Conservation (phyloP, 1,284 basidiomycete species). For the Porodaedalea pini region DNA sequence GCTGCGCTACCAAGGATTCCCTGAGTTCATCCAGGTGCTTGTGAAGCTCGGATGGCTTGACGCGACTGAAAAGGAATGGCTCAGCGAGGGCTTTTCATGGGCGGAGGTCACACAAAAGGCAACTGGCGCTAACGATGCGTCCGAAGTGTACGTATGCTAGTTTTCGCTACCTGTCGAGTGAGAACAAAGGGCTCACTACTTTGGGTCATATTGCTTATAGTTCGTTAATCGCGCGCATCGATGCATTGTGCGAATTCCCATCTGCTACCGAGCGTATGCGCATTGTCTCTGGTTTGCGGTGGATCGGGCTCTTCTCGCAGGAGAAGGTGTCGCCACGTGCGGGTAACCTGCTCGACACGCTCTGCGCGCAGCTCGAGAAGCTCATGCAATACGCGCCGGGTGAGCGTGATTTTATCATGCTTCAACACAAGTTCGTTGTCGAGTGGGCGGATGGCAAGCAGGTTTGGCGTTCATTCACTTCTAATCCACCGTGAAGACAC, state of each 20-base stretch:
- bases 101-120: constrained; percentile 79
- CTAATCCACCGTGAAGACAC: neutral
- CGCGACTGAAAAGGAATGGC: constrained; percentile 73
- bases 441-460: constrained; percentile 79
- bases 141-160: constrained; percentile 55
- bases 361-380: constrained; percentile 87
- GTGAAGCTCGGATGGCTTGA: constrained; percentile 90
- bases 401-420: constrained; percentile 94
- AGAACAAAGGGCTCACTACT: constrained; percentile 2
- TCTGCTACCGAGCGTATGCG: constrained; percentile 63
- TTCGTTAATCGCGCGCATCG: constrained; percentile 69
- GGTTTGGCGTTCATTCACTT: constrained; percentile 38
- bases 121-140: constrained; percentile 66
- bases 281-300: constrained; percentile 84
- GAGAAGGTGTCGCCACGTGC: constrained; percentile 63
- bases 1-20: constrained; percentile 96
- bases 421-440: constrained; percentile 96
- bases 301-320: constrained; percentile 90
- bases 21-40: constrained; percentile 89
- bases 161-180: neutral
- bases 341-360: constrained; percentile 88
- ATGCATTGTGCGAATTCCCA: constrained; percentile 70
- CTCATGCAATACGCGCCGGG: constrained; percentile 90
- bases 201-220: constrained; percentile 25
- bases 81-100: constrained; percentile 76